These are phyloP conservation scores for Xylariales sp. DNA, from an alignment of 2,329 filamentous ascomycete species.

Conservation along the genomic window DNA sequence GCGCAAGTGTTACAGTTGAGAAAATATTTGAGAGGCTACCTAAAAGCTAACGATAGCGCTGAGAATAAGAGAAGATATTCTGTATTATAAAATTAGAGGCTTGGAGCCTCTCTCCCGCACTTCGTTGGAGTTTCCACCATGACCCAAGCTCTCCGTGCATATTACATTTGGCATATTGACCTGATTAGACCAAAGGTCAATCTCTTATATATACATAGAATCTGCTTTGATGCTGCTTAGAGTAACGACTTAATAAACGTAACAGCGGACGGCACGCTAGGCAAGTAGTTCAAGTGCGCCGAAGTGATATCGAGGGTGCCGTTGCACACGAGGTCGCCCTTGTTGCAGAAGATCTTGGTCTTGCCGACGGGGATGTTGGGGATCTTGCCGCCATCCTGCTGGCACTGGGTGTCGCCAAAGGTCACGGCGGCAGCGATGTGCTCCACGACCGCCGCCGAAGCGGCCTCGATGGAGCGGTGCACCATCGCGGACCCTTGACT, in stretches of 20 bases:
- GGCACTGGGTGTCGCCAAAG: conserved; percentile 26
- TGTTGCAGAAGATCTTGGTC: conserved; percentile 39
- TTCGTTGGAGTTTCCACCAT: no score
- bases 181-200: no score
- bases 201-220: no score
- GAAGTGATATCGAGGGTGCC: conserved; percentile 33
- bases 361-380: conserved; percentile 21
- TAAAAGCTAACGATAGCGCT: no score
- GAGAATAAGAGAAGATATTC: no score
- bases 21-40: no score
- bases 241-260: conserved; percentile 12
- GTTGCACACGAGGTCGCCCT: conserved; percentile 43
- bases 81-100: no score
- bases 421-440: conserved; percentile 22
- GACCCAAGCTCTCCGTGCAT: no score
- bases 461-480: conserved; percentile 23
- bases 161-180: no score
- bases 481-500: conserved; percentile 28
- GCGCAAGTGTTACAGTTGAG: no score
- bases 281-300: conserved; percentile 32
- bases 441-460: conserved; percentile 23
- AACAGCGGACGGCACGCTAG: conserved; percentile 8
- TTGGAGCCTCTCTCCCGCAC: no score
- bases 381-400: conserved; percentile 23
- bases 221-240: no score